Percentiles rank a stretch among this genome's conserved stretches.
These are phyloP conservation scores for Secale cereale DNA, from an alignment of 176 grass and related monocot species.

Conservation along the genomic window DNA sequence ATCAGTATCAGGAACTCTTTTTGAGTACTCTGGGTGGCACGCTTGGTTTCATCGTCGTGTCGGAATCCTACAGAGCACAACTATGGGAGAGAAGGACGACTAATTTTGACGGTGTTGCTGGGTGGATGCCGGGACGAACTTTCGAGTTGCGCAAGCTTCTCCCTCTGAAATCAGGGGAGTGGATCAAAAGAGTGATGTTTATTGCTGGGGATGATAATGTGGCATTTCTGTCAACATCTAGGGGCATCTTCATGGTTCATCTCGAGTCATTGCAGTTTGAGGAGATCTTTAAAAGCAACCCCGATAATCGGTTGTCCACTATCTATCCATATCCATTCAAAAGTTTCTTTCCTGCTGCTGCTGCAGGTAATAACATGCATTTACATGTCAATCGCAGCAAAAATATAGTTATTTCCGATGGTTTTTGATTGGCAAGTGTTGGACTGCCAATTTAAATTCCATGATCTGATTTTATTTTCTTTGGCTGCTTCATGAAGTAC, in stretches of 20 bases:
- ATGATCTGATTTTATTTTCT: too few relatives aligned
- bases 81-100: neutral
- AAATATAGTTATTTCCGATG: neutral
- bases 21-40: neutral
- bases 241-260: neutral
- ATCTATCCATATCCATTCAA: constrained; percentile 2
- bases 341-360: neutral
- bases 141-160: constrained; percentile 4
- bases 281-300: neutral
- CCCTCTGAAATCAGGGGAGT: neutral
- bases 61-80: neutral
- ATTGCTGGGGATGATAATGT: neutral
- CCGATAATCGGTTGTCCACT: neutral
- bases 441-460: too few relatives aligned
- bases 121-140: neutral
- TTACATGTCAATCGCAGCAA: neutral
- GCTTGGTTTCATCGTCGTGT: neutral
- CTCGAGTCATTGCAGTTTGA: neutral
- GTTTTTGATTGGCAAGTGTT: neutral
- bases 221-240: neutral
- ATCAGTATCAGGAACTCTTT: neutral
- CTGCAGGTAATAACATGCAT: neutral
- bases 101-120: neutral
- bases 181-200: neutral
- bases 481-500: neutral